phyloP scores from a whole-genome alignment of 2,329 filamentous ascomycete genomes.

The Cladosporium sp. region DNA sequence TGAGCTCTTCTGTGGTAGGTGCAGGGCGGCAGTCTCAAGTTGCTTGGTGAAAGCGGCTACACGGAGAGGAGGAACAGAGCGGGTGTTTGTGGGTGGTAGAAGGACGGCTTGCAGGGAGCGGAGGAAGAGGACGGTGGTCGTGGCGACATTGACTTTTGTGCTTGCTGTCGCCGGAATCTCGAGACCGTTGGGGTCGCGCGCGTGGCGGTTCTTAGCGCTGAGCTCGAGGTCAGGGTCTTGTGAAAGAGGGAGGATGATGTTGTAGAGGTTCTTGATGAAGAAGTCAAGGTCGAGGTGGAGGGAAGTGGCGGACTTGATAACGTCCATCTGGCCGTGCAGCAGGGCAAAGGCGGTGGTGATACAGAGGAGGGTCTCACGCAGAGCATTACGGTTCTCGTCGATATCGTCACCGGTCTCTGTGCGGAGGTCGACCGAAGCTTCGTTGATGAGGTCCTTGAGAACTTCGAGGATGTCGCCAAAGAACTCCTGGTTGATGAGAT shows the following conservation, averaged over 20 bases:
- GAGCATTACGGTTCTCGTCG: slow-evolving; percentile 65
- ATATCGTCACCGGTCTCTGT: slow-evolving; percentile 48
- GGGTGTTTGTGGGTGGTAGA: slow-evolving; percentile 71
- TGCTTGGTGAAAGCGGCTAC: slow-evolving; percentile 94
- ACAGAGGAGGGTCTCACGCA: slow-evolving; percentile 86
- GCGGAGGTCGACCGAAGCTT: slow-evolving; percentile 58
- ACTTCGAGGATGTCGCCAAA: slow-evolving; percentile 95
- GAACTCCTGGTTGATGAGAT: slow-evolving; percentile 98
- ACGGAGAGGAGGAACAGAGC: slow-evolving; percentile 75
- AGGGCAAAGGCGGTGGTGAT: slow-evolving; percentile 97
- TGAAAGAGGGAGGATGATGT: slow-evolving; percentile 74
- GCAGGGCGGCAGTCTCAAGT: slow-evolving; percentile 76
- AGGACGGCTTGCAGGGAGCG: slow-evolving; percentile 82
- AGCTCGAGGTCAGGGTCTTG: slow-evolving; percentile 85
- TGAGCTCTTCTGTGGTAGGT: slow-evolving; percentile 86
- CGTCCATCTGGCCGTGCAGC: slow-evolving; percentile 83
- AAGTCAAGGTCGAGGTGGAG: slow-evolving; percentile 90
- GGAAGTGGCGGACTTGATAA: slow-evolving; percentile 75
- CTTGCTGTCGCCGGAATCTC: slow-evolving; percentile 50
- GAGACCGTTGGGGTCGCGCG: slow-evolving; percentile 54
- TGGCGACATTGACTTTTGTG: slow-evolving; percentile 87
- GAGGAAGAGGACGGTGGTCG: slow-evolving; percentile 87
- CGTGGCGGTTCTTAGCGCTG: slow-evolving; percentile 71
- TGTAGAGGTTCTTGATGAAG: slow-evolving; percentile 94
- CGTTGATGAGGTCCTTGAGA: slow-evolving; percentile 84